A percentile compares a stretch with the other conserved stretches of the same genome.
Conservation (phyloP, 2,329 filamentous ascomycete genomes). For the Aspergillus sp. region DNA sequence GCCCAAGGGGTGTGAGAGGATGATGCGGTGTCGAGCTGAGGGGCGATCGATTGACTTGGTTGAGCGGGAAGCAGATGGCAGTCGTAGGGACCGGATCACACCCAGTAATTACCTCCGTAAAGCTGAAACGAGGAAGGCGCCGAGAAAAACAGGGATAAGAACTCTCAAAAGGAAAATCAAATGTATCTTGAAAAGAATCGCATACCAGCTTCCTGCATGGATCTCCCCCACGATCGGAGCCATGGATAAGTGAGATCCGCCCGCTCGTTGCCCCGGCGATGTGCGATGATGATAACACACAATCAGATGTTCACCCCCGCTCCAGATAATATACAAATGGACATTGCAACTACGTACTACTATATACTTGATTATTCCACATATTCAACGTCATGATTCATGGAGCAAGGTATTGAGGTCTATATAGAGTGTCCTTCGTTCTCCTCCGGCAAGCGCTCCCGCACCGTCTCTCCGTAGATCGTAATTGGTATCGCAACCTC, state of each 20-base stretch:
- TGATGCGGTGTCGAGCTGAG: constrained; percentile 3
- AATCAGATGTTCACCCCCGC: background rate
- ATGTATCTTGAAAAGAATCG: background rate
- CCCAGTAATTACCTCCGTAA: background rate
- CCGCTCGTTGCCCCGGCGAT: constrained; percentile 17
- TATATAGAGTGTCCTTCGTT: constrained; percentile 43
- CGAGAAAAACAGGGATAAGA: background rate
- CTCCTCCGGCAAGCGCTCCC: constrained; percentile 42
- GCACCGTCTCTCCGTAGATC: constrained; percentile 66
- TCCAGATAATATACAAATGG: background rate
- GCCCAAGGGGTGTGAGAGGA: background rate
- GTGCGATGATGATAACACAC: background rate
- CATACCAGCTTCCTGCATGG: constrained; percentile 4
- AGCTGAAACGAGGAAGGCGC: background rate
- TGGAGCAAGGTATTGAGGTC: background rate
- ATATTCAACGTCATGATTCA: background rate
- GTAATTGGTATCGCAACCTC: constrained; percentile 82
- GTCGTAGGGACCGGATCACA: background rate
- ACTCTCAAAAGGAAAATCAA: background rate
- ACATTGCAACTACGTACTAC: background rate
- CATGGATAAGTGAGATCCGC: constrained; percentile 12
- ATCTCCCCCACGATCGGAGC: constrained; percentile 15
- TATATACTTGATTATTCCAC: constrained; percentile 1
- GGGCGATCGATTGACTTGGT: background rate
- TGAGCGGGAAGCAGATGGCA: background rate